phyloP scores from a whole-genome alignment of 2,329 filamentous ascomycete species.

The Colletotrichum sp. region DNA sequence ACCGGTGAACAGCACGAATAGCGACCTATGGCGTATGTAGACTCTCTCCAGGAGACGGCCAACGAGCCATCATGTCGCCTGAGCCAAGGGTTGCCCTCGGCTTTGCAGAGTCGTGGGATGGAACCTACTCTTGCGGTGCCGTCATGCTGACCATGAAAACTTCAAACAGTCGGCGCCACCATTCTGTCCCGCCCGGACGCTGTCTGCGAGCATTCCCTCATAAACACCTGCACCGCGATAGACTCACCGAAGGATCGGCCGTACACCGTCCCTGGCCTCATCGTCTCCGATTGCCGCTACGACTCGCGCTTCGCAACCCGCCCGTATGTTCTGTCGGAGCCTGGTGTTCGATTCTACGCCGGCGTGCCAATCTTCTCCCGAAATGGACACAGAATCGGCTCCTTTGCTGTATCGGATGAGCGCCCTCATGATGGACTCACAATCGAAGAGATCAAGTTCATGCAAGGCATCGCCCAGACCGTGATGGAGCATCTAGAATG shows the following conservation, averaged over 20 bases:
- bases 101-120: neutral
- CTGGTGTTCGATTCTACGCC: slow-evolving; percentile 41
- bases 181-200: slow-evolving; percentile 34
- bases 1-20: slow-evolving; percentile 7
- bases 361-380: slow-evolving; percentile 65
- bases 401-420: slow-evolving; percentile 64
- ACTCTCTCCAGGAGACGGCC: neutral
- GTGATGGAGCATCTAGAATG: slow-evolving; percentile 67
- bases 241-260: slow-evolving; percentile 25
- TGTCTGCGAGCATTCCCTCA: slow-evolving; percentile 34
- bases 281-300: slow-evolving; percentile 33
- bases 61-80: neutral
- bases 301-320: slow-evolving; percentile 37
- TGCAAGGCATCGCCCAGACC: slow-evolving; percentile 61
- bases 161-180: slow-evolving; percentile 24
- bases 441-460: slow-evolving; percentile 52
- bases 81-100: neutral
- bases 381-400: slow-evolving; percentile 61
- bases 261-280: slow-evolving; percentile 32
- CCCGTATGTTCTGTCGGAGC: slow-evolving; percentile 35
- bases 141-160: neutral
- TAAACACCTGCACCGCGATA: slow-evolving; percentile 27
- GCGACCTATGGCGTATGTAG: slow-evolving; percentile 40
- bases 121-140: neutral
- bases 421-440: slow-evolving; percentile 56